A percentile compares a stretch with the other conserved stretches of the same genome.
Conservation (phyloP, 495 filamentous ascomycete species). For the Ascodesmis nigricans region DNA sequence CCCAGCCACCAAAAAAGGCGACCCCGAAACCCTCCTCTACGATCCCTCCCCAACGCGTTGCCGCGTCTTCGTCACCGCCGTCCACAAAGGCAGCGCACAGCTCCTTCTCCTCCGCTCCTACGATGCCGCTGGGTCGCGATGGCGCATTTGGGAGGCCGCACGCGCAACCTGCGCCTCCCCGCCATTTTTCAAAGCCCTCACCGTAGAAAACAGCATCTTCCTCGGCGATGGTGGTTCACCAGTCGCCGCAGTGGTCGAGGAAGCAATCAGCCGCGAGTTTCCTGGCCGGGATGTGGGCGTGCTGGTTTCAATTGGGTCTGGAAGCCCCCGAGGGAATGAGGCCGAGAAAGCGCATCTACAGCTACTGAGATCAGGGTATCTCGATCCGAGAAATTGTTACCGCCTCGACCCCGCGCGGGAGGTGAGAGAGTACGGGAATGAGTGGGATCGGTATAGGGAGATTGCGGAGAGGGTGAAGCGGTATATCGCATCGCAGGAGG, state of each 20-base stretch:
- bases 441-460: slow-evolving; percentile 79
- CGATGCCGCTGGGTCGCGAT: slow-evolving; percentile 68
- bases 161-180: slow-evolving; percentile 78
- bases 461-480: slow-evolving; percentile 75
- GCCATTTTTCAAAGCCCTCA: slow-evolving; percentile 87
- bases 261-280: slow-evolving; percentile 85
- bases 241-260: slow-evolving; percentile 62
- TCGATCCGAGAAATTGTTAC: slow-evolving; percentile 78
- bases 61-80: slow-evolving; percentile 42
- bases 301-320: slow-evolving; percentile 80
- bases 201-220: slow-evolving; percentile 79
- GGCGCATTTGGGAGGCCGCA: slow-evolving; percentile 88
- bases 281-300: slow-evolving; percentile 80
- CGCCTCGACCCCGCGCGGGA: slow-evolving; percentile 92
- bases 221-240: slow-evolving; percentile 95
- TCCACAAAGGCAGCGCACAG: slow-evolving; percentile 57
- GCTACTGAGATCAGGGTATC: slow-evolving; percentile 65
- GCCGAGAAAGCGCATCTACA: slow-evolving; percentile 66
- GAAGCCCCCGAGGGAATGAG: slow-evolving; percentile 75
- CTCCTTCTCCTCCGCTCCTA: slow-evolving; percentile 73
- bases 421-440: slow-evolving; percentile 90
- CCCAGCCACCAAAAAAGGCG: slow-evolving; percentile 5
- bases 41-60: slow-evolving; percentile 7
- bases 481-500: slow-evolving; percentile 50
- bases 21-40: slow-evolving; percentile 9